Conservation (phyloP, 2,329 filamentous ascomycete genomes). For the Zymoseptoria ardabiliae region DNA sequence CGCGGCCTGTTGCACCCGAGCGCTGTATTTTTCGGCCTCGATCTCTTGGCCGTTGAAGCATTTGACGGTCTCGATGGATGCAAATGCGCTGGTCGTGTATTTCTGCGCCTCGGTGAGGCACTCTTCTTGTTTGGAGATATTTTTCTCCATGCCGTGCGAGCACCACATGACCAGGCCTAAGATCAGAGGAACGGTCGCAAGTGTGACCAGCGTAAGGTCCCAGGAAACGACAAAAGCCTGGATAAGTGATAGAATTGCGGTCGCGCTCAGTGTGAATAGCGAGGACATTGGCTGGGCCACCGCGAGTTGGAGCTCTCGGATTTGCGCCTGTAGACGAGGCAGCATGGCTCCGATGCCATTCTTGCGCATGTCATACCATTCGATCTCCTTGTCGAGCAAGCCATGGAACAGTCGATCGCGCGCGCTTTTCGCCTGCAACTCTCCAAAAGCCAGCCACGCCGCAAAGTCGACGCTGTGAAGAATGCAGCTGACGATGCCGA, state of each 20-base stretch:
- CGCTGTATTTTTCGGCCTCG: slow-evolving; percentile 60
- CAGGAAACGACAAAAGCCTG: slow-evolving; percentile 76
- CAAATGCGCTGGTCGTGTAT: slow-evolving; percentile 59
- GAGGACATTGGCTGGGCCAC: slow-evolving; percentile 74
- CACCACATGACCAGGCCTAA: slow-evolving; percentile 53
- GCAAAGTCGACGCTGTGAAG: slow-evolving; percentile 60
- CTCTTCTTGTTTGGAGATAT: slow-evolving; percentile 61
- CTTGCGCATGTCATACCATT: slow-evolving; percentile 71
- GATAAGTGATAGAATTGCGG: slow-evolving; percentile 56
- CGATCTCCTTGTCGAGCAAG: slow-evolving; percentile 64
- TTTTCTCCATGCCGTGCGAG: slow-evolving; percentile 54
- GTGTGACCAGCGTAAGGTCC: slow-evolving; percentile 72
- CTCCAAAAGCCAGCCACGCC: slow-evolving; percentile 70
- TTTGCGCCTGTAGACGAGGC: slow-evolving; percentile 68
- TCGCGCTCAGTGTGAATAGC: slow-evolving; percentile 56
- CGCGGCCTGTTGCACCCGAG: slow-evolving; percentile 51
- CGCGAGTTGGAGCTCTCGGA: slow-evolving; percentile 71
- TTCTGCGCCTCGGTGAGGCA: slow-evolving; percentile 66
- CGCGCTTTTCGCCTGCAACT: slow-evolving; percentile 64
- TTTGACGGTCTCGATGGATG: slow-evolving; percentile 78
- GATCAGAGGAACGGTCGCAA: slow-evolving; percentile 65
- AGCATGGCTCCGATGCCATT: slow-evolving; percentile 68
- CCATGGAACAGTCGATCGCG: slow-evolving; percentile 59
- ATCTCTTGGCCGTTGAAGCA: slow-evolving; percentile 68
- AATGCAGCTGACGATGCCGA: slow-evolving; percentile 62